Conservation (phyloP, 768 basidiomycete species). For the Lanmaoa pseudosensibilis region DNA sequence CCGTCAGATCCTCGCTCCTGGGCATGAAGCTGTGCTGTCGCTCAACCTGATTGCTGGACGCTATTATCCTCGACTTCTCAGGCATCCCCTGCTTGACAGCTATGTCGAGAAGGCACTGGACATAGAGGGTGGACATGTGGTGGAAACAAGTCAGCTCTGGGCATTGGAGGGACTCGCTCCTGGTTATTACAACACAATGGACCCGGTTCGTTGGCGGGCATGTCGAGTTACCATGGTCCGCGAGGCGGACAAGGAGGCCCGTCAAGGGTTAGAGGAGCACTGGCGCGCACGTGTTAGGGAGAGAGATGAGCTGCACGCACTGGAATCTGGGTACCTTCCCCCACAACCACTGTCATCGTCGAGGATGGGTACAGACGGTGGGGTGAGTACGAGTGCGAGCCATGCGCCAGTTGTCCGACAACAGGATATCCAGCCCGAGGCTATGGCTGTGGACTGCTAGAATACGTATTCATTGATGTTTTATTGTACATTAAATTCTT, state of each 20-base stretch:
- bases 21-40: constrained; percentile 64
- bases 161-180: constrained; percentile 70
- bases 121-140: constrained; percentile 37
- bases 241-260: constrained; percentile 57
- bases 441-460: constrained; percentile 24
- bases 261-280: constrained; percentile 42
- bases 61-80: constrained; percentile 74
- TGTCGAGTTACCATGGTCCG: constrained; percentile 56
- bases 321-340: constrained; percentile 17
- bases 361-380: constrained; percentile 1
- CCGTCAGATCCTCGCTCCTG: constrained; percentile 61
- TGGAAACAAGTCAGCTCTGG: constrained; percentile 56
- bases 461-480: not conserved
- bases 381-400: constrained; percentile 2
- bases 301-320: constrained; percentile 25
- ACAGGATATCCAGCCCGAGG: constrained; percentile 5
- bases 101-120: constrained; percentile 41
- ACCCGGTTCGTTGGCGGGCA: constrained; percentile 59
- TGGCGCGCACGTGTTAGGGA: constrained; percentile 33
- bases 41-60: constrained; percentile 73
- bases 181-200: constrained; percentile 68
- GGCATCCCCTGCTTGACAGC: constrained; percentile 57
- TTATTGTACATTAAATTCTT: constrained; percentile 1
- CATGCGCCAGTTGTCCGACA: not conserved
- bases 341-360: constrained; percentile 8